Evolutionary conservation across 495 filamentous ascomycete species (phyloP).

Genomic region (Penicillium egyptiacum): DNA sequence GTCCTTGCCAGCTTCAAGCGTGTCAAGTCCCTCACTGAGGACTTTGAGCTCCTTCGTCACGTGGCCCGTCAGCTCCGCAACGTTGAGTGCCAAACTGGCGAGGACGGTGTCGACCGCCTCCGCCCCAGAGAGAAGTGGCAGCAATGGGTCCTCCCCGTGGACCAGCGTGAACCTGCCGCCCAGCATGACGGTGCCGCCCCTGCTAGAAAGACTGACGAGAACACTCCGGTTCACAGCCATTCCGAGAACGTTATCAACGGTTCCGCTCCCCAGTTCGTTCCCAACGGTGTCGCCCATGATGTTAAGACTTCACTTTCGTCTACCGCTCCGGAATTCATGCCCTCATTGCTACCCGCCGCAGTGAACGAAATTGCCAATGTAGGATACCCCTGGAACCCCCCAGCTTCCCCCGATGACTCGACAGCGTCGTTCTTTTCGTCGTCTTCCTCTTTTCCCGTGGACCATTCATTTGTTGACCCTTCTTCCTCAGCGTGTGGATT

Average conservation of each 20-base stretch:
- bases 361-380: conserved; percentile 46
- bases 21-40: conserved; percentile 71
- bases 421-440: background rate
- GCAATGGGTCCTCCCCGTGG: conserved; percentile 69
- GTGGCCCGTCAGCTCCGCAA: conserved; percentile 68
- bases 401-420: background rate
- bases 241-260: conserved; percentile 34
- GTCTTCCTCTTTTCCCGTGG: conserved; percentile 41
- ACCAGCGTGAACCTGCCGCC: conserved; percentile 59
- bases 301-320: conserved; percentile 66
- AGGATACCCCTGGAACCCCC: conserved; percentile 40
- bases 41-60: conserved; percentile 69
- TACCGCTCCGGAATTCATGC: conserved; percentile 73
- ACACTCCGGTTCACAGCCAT: conserved; percentile 27
- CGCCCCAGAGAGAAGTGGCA: conserved; percentile 77
- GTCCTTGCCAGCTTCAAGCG: conserved; percentile 83
- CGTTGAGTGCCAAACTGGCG: conserved; percentile 67
- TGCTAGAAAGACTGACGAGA: conserved; percentile 30
- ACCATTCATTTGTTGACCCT: conserved; percentile 56
- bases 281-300: conserved; percentile 40
- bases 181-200: conserved; percentile 57
- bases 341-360: conserved; percentile 43
- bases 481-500: conserved; percentile 37
- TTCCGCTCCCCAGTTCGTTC: conserved; percentile 30
- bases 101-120: conserved; percentile 75